Conservation (phyloP, 1,139 yeast genomes). For the Debaryomycetaceae sp. region DNA sequence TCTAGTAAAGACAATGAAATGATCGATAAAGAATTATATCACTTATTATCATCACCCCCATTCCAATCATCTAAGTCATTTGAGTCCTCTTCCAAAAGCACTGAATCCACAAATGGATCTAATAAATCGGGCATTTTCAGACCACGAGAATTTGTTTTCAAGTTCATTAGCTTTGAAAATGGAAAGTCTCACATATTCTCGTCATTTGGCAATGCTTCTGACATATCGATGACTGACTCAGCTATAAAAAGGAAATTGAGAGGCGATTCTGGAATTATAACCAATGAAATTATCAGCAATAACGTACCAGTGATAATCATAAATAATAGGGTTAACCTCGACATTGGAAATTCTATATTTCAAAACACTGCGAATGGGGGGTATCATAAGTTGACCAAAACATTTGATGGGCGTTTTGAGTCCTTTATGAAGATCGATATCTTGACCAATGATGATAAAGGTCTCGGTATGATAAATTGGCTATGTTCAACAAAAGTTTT, state of each 20-base stretch:
- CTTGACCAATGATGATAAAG: constrained; percentile 1
- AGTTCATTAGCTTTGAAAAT: constrained; percentile 4
- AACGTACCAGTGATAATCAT: constrained; percentile 8
- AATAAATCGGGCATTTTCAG: not conserved
- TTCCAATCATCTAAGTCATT: not conserved
- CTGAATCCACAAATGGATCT: not conserved
- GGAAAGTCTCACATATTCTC: constrained; percentile 10
- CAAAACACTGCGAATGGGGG: constrained; percentile 1
- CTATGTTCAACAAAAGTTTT: constrained; percentile 30
- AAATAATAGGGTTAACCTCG: constrained; percentile 4
- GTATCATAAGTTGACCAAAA: constrained; percentile 12
- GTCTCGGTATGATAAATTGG: constrained; percentile 27
- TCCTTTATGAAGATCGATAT: constrained; percentile 28
- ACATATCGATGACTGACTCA: constrained; percentile 3
- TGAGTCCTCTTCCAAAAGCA: not conserved
- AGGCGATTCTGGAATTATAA: not conserved
- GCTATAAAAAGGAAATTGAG: constrained; percentile 6
- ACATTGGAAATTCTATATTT: not conserved
- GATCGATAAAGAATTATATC: constrained; percentile 26
- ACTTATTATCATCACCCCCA: constrained; percentile 23
- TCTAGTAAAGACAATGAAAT: constrained; percentile 17
- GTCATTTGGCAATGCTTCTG: constrained; percentile 10
- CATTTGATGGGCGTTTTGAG: constrained; percentile 26
- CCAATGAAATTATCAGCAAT: not conserved
- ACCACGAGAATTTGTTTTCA: constrained; percentile 11